Base-by-base conservation (phyloP, 371 early-diverging fungal species). In the Mortierella sp. region DNA sequence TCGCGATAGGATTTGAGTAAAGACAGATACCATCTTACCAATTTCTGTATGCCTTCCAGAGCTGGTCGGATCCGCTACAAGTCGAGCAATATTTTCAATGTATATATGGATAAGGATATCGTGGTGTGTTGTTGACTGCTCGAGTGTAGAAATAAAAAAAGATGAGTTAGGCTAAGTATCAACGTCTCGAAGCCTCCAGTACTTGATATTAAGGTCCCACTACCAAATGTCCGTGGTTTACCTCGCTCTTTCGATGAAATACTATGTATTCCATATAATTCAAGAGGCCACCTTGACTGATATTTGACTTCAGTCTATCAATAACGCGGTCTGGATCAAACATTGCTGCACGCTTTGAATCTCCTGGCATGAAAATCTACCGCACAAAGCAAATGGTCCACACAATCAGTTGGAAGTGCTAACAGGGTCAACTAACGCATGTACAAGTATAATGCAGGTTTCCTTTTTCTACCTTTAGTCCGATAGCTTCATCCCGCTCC, bases 201-300 rank as follows among this genome's bases (percentile, higher is more conserved):
- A 41, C 33, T 11, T 24, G 36, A 36, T 6, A 36, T 3, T 36
- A 36, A 6, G 4, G 45, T 45, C 45, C 16, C 45, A 43, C 43
- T 43, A 43, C 15, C 43, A 43, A 45, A 36, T 36, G 36, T 36
- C 3, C 36, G 7, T 36, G 4, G 22, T n/a, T 55, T 38, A 79
- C 80, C 70, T 89, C 86, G 63, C 88, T 89, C 32, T 86, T 86
- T 22, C 86, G 74, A 5, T 76, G 83, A 11, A 84, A 38, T 0
- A 93, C 88, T 0, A 92, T 72, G 61, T 92, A 87, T 63, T 92
- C 93, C 1, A 92, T 66, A 59, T 92, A 92, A 1, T 69, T 70
- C 48, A 85, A 78, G 33, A 85, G 75, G 0, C 86, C 85, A 16
- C 76, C 82, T 4, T 58, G 76, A 57, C 83, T 84, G 16, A 86